These are phyloP conservation scores for Chalciporus sp. DNA, from an alignment of 1,284 basidiomycete genomes.

Conservation along the genomic window DNA sequence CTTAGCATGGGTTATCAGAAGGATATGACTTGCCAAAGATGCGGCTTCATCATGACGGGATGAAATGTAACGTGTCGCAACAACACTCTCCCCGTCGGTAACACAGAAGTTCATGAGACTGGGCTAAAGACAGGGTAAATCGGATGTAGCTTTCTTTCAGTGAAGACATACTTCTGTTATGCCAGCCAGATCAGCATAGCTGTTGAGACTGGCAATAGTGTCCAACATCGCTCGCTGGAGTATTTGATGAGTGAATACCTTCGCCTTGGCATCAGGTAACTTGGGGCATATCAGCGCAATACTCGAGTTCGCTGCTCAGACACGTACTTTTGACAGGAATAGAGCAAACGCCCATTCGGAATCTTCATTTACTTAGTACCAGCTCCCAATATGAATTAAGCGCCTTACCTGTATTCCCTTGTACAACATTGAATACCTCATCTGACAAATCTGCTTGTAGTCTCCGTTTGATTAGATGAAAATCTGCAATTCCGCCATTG, in stretches of 20 bases:
- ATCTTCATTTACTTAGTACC: constrained; percentile 48
- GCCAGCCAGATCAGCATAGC: constrained; percentile 71
- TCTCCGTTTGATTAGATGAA: constrained; percentile 77
- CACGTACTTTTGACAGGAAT: constrained; percentile 77
- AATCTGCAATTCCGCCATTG: constrained; percentile 87
- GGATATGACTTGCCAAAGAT: constrained; percentile 60
- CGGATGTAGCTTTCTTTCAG: background rate
- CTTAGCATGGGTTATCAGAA: background rate
- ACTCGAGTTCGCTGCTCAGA: background rate
- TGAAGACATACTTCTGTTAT: constrained; percentile 62
- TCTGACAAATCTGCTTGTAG: constrained; percentile 79
- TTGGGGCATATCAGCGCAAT: constrained; percentile 33
- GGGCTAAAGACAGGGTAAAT: constrained; percentile 52
- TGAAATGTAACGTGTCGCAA: constrained; percentile 94
- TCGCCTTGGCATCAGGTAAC: constrained; percentile 81
- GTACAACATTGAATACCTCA: constrained; percentile 81
- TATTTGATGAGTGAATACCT: constrained; percentile 61
- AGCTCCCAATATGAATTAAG: background rate
- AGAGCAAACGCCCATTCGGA: constrained; percentile 96
- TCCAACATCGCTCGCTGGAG: constrained; percentile 84
- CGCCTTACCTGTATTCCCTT: constrained; percentile 84
- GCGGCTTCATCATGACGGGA: constrained; percentile 92
- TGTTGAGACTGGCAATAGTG: constrained; percentile 81
- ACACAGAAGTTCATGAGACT: constrained; percentile 96
- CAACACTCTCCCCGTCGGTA: constrained; percentile 90